Percentiles rank a stretch among this genome's conserved stretches.
These are phyloP conservation scores for Lactarius hengduanensis DNA, from an alignment of 768 basidiomycete genomes.

Conservation along the genomic window DNA sequence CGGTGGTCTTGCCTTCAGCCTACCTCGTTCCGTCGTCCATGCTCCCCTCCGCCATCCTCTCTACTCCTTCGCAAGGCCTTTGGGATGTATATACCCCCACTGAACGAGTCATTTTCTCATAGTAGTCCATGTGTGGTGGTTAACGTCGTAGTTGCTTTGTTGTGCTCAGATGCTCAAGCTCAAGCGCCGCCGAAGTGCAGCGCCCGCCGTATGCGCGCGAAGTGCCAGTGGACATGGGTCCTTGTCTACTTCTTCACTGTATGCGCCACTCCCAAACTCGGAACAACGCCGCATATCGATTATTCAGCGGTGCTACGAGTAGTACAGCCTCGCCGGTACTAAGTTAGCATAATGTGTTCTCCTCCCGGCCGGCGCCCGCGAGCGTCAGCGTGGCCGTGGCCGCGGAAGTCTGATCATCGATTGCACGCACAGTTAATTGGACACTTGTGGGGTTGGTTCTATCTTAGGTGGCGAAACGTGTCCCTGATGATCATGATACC, in stretches of 20 bases:
- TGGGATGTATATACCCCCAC: background rate
- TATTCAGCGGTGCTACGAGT: background rate
- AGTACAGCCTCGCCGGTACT: background rate
- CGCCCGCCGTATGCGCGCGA: background rate
- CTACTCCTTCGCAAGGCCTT: background rate
- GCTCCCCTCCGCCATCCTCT: background rate
- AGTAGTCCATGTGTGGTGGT: background rate
- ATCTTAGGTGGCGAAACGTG: background rate
- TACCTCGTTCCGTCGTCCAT: background rate
- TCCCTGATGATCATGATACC: slow-evolving; percentile 13
- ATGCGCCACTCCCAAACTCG: background rate
- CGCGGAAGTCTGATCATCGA: background rate
- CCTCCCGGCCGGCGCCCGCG: background rate
- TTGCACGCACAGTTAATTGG: background rate
- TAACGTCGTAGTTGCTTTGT: background rate
- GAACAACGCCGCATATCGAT: slow-evolving; percentile 2
- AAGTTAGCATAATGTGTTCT: background rate
- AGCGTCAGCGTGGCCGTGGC: background rate
- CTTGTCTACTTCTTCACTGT: background rate
- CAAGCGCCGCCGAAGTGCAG: background rate
- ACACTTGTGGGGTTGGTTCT: slow-evolving; percentile 1
- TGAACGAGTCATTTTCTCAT: background rate
- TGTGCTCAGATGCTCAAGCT: background rate
- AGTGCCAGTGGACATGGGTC: background rate
- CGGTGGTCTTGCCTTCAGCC: too few relatives aligned